Conservation (phyloP, 2,329 filamentous ascomycete species). For the Karstenula rhodostoma region DNA sequence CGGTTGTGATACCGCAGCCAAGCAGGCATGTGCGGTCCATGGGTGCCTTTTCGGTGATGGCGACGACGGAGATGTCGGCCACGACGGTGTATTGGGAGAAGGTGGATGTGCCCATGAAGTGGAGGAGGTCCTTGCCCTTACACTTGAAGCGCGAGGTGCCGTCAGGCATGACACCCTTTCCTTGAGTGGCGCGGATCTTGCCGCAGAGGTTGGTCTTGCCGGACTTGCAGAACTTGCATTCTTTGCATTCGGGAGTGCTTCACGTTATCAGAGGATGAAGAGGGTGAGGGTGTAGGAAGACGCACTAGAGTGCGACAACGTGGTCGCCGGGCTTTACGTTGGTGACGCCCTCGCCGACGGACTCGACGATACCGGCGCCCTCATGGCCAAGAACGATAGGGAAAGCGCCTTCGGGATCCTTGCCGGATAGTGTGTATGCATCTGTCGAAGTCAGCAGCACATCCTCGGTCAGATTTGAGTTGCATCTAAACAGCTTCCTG, state of each 20-base stretch:
- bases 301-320: conserved; percentile 63
- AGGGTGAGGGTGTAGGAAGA: not conserved
- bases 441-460: conserved; percentile 31
- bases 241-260: conserved; percentile 93
- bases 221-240: conserved; percentile 99
- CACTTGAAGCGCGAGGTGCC: conserved; percentile 93
- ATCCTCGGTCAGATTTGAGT: not conserved
- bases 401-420: conserved; percentile 82
- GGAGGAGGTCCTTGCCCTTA: conserved; percentile 92
- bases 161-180: conserved; percentile 95
- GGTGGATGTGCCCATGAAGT: conserved; percentile 99
- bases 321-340: conserved; percentile 93
- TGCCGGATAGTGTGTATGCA: conserved; percentile 76
- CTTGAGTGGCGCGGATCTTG: conserved; percentile 97
- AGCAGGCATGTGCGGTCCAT: conserved; percentile 97
- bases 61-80: conserved; percentile 96
- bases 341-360: conserved; percentile 89
- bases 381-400: conserved; percentile 54
- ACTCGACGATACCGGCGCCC: conserved; percentile 54
- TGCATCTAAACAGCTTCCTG: not conserved
- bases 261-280: conserved; percentile 30
- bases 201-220: conserved; percentile 99
- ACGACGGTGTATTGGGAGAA: conserved; percentile 99
- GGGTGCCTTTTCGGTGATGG: conserved; percentile 86
- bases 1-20: conserved; percentile 97